Base-by-base conservation (phyloP, 2,329 filamentous ascomycete genomes). In the Botrytis elliptica region DNA sequence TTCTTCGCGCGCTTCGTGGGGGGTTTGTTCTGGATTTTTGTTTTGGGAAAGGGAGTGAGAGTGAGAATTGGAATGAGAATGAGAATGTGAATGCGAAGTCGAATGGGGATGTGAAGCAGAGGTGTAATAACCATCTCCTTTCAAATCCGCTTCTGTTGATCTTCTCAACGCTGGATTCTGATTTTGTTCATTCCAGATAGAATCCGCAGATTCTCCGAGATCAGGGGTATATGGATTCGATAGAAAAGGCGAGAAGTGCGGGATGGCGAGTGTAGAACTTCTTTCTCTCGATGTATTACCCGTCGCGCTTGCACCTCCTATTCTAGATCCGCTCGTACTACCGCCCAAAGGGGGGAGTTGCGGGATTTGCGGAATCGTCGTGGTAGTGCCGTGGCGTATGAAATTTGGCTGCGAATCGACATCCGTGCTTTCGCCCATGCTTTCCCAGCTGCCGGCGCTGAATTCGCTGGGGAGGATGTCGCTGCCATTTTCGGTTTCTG, bases 61-160 rank as follows among this genome's bases (percentile, higher is more conserved):
- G 4, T 33, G 33, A 33, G 33, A 33, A 46, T 22, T 7, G 0
- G 7, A 49, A 25, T 18, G 40, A 0, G 16, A 44, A 44, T 44
- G n/a, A n/a, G 7, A 49, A 25, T 18, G 40, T 0, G 16, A 44
- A 44, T 44, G 42, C 0, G 42, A 44, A 7, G 20, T 49, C 1
- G 46, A 46, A 20, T 46, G 18, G 20, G 20, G 49, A 14, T 52
- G 49, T 5, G 25, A 52, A 4, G 10, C 25, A 12, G 49, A 52
- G 0, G 49, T n/a, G 49, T 59, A 49, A 29, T 74, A 20, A 3
- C 4, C 1, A 25, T 25, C 74, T 46, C 72, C 70, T 10, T 75
- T 72, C 22, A 75, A 42, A 62, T 75, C 77, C 6, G 73, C 73
- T n/a, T 74, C 67, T 25, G 73, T 75, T 42, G 77, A 74, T 33